Base-by-base conservation (phyloP, 768 basidiomycete species). In the Auriculariales sp. region DNA sequence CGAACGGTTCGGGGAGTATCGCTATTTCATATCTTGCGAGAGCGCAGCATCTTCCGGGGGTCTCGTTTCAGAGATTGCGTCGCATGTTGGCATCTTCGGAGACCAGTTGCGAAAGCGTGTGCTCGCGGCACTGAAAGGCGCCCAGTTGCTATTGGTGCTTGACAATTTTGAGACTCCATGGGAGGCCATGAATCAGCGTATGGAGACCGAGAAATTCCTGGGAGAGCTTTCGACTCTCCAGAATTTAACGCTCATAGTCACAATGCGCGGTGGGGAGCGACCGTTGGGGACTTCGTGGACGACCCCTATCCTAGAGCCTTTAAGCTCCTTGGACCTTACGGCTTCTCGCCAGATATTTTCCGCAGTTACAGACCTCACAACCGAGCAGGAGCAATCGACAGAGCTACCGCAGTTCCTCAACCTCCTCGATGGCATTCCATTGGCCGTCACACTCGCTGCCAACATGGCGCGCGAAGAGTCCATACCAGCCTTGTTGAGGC, bases 161-260 rank as follows among this genome's bases (percentile, higher is more conserved):
- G 68, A 70, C 49, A 67, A 70, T 48, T 67, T 71, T 44, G 69
- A 71, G 57, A 67, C 68, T 5, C 59, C 64, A 3, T 68, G 67
- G 68, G 58, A 65, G 49, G 54, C n/a, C n/a, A n/a, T n/a, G n/a
- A n/a, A n/a, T n/a, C n/a, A n/a, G n/a, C 60, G 55, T 48, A 52
- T 47, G 11, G 51, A 57, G 22, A 56, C 67, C 29, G 55, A 58
- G 27, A 50, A 54, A 28, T 49, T 65, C 11, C 53, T 68, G n/a
- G 28, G 52, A 28, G 49, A 49, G 17, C 51, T 67, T 9, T 55
- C 56, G 3, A 48, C 44, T 5, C 39, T 68, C 4, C 50, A 57
- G 2, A 55, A 61, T 47, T 49, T 69, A 3, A 57, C 62, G 3
- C 51, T 69, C 28, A 47, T 69, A 22, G 42, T 65, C 15, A 69